These are phyloP conservation scores for Ceratocystis huliohia DNA, from an alignment of 2,329 filamentous ascomycete species.

Conservation along the genomic window DNA sequence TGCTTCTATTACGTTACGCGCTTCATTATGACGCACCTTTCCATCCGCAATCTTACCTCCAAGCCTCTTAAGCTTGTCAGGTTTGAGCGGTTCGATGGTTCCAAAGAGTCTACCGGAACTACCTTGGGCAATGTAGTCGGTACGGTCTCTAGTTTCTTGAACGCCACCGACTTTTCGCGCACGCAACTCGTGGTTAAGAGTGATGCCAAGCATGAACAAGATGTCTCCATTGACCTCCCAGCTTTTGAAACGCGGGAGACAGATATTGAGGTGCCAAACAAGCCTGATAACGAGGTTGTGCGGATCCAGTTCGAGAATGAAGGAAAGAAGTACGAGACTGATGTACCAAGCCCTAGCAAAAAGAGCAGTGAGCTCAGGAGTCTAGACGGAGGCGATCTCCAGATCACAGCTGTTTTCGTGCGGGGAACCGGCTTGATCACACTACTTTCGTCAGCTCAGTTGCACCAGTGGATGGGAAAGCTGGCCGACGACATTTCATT, in stretches of 20 bases:
- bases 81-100: slow-evolving; percentile 58
- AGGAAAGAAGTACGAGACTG: slow-evolving; percentile 54
- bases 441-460: slow-evolving; percentile 57
- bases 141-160: slow-evolving; percentile 34
- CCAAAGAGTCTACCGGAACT: slow-evolving; percentile 32
- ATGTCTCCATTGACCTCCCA: slow-evolving; percentile 50
- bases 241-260: slow-evolving; percentile 51
- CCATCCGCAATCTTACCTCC: slow-evolving; percentile 69
- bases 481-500: slow-evolving; percentile 60
- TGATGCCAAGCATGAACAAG: slow-evolving; percentile 46
- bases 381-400: slow-evolving; percentile 39
- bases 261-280: slow-evolving; percentile 49
- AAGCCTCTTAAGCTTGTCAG: slow-evolving; percentile 58
- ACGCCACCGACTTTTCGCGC: slow-evolving; percentile 29
- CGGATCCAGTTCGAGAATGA: slow-evolving; percentile 55
- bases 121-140: slow-evolving; percentile 36
- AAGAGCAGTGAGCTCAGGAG: slow-evolving; percentile 49
- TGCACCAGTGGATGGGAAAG: slow-evolving; percentile 68
- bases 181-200: slow-evolving; percentile 36
- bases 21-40: slow-evolving; percentile 43
- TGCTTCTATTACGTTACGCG: background rate
- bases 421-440: slow-evolving; percentile 37
- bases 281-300: slow-evolving; percentile 51
- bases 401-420: slow-evolving; percentile 56
- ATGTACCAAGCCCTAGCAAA: slow-evolving; percentile 50